Evolutionary conservation across 2,329 filamentous ascomycete genomes (phyloP), one percentile per base, ranked within the genome.

Genomic region (Penicillium glabrum): DNA sequence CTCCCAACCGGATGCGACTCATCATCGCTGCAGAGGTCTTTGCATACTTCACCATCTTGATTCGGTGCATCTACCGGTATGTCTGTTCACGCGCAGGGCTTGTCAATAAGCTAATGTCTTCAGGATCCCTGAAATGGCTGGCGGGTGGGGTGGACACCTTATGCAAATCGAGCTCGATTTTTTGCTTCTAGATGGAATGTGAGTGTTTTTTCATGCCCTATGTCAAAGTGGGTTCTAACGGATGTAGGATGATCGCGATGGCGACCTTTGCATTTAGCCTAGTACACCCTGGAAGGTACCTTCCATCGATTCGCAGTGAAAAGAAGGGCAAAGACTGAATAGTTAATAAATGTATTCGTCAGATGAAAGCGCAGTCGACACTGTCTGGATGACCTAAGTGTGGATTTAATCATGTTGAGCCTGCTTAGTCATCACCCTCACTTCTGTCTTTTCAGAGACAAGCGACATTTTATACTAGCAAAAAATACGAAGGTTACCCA

Each of bases 61-160:
- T 76, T 54, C 72, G 76, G 37, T 78, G 75, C 60, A 77, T 78
- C 48, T 78, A 78, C 61, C 75, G 76, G 73, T 77, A 66, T 45
- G 71, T 14, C 9, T 33, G 21, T 13, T n/a, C 16, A 5, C 3
- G 9, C 8, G n/a, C 35, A 39, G 3, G 3, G 3, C 11, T 4
- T 9, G n/a, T 19, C 4, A 2, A 1, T 23, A 54, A 24, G 57
- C 60, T 59, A 44, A 59, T 39, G 45, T n/a, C n/a, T 46, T 50
- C 56, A 80, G 78, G 68, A 69, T 81, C 7, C 79, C 79, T 4
- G 79, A 81, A 62, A 80, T 81, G 79, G 75, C 78, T 5, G 78
- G 78, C 24, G 79, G 79, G 4, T 81, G 79, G 79, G 78, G n/a
- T n/a, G n/a, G n/a, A n/a, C n/a, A n/a, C n/a, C n/a, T n/a, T n/a